Conservation (phyloP, 768 basidiomycete genomes). For the Tylopilus vinaceipallidus region DNA sequence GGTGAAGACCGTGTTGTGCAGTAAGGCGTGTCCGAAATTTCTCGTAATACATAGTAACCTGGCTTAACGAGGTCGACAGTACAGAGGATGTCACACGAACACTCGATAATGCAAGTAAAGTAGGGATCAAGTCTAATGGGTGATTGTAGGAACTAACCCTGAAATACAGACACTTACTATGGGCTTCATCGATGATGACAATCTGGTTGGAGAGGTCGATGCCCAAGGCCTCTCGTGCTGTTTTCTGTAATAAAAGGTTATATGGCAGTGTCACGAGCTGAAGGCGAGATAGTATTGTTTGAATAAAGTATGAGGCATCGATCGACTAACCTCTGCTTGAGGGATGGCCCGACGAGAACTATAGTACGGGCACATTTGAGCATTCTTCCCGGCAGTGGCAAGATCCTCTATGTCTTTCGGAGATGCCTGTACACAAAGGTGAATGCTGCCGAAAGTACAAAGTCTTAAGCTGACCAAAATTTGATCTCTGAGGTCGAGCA, state of each 20-base stretch:
- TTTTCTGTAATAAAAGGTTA: constrained; percentile 81
- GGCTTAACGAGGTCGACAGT: constrained; percentile 62
- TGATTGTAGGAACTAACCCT: constrained; percentile 1
- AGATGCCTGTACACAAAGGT: constrained; percentile 53
- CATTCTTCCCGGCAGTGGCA: constrained; percentile 63
- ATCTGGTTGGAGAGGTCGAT: constrained; percentile 84
- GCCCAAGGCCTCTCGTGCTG: constrained; percentile 81
- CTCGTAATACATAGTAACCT: constrained; percentile 73
- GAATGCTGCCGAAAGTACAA: neutral
- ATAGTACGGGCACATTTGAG: constrained; percentile 88
- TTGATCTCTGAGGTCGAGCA: constrained; percentile 86
- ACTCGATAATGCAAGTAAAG: constrained; percentile 84
- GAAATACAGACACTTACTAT: constrained; percentile 58
- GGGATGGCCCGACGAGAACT: constrained; percentile 84
- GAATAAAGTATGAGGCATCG: no score
- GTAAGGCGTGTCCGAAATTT: constrained; percentile 79
- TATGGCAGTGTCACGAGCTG: constrained; percentile 93
- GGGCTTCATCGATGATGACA: constrained; percentile 93
- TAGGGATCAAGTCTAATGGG: constrained; percentile 77
- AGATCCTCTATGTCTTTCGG: constrained; percentile 96
- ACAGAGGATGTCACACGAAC: constrained; percentile 55
- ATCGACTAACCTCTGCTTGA: constrained; percentile 77
- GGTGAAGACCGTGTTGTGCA: constrained; percentile 67
- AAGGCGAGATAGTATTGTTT: no score
- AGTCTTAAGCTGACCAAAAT: constrained; percentile 53